Evolutionary conservation across 108 stramenopile genomes (phyloP), one percentile per base, ranked within the genome.

Genomic region (Nitzschia sp.): DNA sequence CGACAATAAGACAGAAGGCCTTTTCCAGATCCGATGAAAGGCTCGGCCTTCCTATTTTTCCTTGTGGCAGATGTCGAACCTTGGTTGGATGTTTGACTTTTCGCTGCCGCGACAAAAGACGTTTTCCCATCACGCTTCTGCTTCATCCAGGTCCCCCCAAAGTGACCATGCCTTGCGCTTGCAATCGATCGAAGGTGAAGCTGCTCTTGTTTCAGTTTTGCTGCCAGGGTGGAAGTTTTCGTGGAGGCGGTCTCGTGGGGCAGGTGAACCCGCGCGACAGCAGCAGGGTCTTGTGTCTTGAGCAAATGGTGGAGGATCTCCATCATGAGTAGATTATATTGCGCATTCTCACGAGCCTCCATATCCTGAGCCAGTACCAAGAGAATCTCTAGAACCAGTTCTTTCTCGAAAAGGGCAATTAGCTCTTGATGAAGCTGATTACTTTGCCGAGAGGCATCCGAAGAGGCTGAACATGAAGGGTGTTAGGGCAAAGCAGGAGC

Each of bases 291-390:
- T 29, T 92, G 88, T 22, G 74, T 63, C 61, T 77, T 79, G 56
- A 92, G 68, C 65, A 95, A 35, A 53, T 79, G 82, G 45, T 87
- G 76, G 55, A 95, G 58, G 58, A 95, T 79, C 66, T 95, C 94
- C 94, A 96, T 91, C 52, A 93, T 30, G 21, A 93, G 70, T 58
- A 96, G 75, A 70, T 93, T 96, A 70, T 92, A 96, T 25, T 83
- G 87, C 17, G 72, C 68, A 74, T 91, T 91, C 45, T 94, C 92
- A 35, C 87, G 75, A 26, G 73, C 68, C 63, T 90, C 88, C 65
- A 93, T 82, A 16, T 90, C 90, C 58, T 86, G 86, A n/a, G 82
- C 85, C 27, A 96, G 59, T 0, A 91, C 83, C 35, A 90, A 56
- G 15, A 90, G 17, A 48, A 96, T 85, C 33, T 96, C 89, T 55